Evolutionary conservation across 1,284 basidiomycete genomes (phyloP), one percentile per base, ranked within the genome.

Genomic region (Phenoliferia sp.): DNA sequence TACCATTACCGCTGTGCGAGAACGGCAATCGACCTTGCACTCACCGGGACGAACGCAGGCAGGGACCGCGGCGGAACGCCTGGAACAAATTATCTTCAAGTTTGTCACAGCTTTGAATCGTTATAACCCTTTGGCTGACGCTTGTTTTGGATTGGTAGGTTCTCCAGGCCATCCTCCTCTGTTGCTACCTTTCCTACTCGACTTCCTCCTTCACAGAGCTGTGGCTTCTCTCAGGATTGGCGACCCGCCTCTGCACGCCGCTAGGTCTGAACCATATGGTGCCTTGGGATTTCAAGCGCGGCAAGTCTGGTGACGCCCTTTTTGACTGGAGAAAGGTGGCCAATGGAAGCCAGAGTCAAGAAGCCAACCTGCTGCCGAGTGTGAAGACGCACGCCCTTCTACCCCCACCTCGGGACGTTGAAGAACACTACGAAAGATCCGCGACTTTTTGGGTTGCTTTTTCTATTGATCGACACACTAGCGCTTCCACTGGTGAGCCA

Each of bases 371-470:
- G 9, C 22, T 52, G 5, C 55, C 55, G 3, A 57, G 55, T 16
- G 19, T 32, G 3, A 36, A 65, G 32, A 36, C 68, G n/a, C 12
- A 34, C 7, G 65, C 69, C 31, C 17, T 70, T n/a, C n/a, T 73
- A 19, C 64, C 59, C 0, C 35, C 64, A 31, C 59, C 62, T 44
- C 31, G 33, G 50, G 52, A 54, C 22, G 35, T 68, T n/a, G 64
- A 60, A 19, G 72, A 73, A 48, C 66, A 73, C 26, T 68, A 60
- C 52, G 68, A 69, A 48, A 19, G 72, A n/a, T 33, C 50, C 10
- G 58, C 39, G 39, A 73, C 72, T 19, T 73, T 71, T 33, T 73
- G 69, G 69, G 35, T 63, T 50, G 69, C 69, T 34, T 73, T 73
- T 48, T 64, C 69, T 17, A 65, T 73, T n/a, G 72, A 73, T 48